A percentile compares a stretch with the other conserved stretches of the same genome.
Conservation (phyloP, 148 eudicot species). For the Nyssa sinensis region DNA sequence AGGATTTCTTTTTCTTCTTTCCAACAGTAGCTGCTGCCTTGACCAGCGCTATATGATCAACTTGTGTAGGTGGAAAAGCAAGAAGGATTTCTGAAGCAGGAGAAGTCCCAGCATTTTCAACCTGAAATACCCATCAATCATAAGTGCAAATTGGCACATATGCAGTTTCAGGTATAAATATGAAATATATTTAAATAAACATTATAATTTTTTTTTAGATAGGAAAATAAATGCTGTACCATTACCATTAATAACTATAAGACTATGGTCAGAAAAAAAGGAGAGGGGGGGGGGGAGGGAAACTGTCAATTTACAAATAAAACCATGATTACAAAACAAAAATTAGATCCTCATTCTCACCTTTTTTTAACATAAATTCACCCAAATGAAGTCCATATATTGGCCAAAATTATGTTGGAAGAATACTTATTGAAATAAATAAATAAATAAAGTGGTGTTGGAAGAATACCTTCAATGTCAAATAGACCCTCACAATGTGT, state of each 20-base stretch:
- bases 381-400: neutral
- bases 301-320: too few species aligned
- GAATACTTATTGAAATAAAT: slow-evolving; percentile 70
- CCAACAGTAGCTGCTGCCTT: slow-evolving; percentile 65
- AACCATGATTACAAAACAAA: neutral
- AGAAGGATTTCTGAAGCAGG: slow-evolving; percentile 75
- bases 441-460: neutral
- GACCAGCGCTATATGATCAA: slow-evolving; percentile 61
- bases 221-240: too few species aligned
- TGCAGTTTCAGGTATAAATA: too few species aligned
- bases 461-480: slow-evolving; percentile 78
- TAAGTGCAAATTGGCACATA: too few species aligned
- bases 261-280: too few species aligned
- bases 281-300: too few species aligned
- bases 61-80: slow-evolving; percentile 75
- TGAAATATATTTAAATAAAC: too few species aligned
- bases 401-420: slow-evolving; percentile 5
- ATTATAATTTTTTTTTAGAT: too few species aligned
- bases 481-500: slow-evolving; percentile 75
- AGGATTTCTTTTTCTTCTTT: slow-evolving; percentile 74
- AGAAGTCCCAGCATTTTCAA: slow-evolving; percentile 70
- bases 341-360: neutral
- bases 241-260: too few species aligned
- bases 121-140: slow-evolving; percentile 37
- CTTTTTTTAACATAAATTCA: neutral